Evolutionary conservation across 148 eudicot genomes (phyloP).

Genomic region (Fagopyrum esculentum): DNA sequence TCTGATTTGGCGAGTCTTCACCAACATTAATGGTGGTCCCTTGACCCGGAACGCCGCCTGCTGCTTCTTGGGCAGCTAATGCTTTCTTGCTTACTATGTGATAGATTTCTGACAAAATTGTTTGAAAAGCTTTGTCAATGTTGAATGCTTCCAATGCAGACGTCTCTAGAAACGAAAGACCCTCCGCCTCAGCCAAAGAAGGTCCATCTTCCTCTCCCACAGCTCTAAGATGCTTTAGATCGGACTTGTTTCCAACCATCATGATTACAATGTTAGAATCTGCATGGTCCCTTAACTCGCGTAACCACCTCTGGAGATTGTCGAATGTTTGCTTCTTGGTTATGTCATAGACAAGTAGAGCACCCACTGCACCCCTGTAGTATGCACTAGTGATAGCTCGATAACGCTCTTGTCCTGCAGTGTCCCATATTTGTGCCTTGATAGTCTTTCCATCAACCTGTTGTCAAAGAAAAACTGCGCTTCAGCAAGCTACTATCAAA

Average conservation of each 20-base stretch:
- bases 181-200: conserved; percentile 32
- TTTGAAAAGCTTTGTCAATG: conserved; percentile 38
- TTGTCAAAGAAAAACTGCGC: not conserved
- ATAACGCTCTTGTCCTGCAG: conserved; percentile 41
- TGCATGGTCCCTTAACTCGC: conserved; percentile 39
- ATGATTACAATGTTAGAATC: conserved; percentile 40
- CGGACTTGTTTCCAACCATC: conserved; percentile 46
- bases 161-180: conserved; percentile 37
- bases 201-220: conserved; percentile 31
- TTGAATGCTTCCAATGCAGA: conserved; percentile 38
- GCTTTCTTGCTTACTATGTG: conserved; percentile 40
- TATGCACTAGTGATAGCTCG: conserved; percentile 42
- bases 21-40: conserved; percentile 34
- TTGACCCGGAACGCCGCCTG: conserved; percentile 28
- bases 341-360: conserved; percentile 37
- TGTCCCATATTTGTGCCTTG: conserved; percentile 44
- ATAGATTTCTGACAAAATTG: conserved; percentile 32
- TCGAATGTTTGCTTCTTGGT: conserved; percentile 37
- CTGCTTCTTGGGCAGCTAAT: conserved; percentile 41
- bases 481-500: conserved; percentile 3
- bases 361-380: conserved; percentile 42
- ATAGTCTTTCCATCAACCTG: conserved; percentile 38
- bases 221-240: conserved; percentile 35
- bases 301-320: conserved; percentile 35
- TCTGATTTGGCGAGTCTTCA: conserved; percentile 27